Conservation (phyloP, 352 stramenopile genomes). For the Globisporangium rhizosaccharum region DNA sequence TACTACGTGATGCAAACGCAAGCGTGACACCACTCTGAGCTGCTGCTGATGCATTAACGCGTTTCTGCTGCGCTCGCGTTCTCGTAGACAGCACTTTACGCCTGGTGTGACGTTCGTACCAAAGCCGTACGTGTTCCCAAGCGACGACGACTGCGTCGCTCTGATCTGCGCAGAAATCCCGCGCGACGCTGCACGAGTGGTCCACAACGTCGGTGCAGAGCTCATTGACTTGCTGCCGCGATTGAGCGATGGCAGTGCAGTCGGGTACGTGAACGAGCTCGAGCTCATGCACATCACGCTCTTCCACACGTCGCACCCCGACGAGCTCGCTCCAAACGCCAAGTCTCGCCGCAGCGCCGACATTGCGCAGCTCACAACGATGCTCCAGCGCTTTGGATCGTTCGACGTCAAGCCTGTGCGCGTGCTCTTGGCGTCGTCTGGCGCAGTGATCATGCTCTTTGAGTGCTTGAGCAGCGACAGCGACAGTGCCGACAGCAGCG, state of each 20-base stretch:
- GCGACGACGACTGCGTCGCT: constrained; percentile 34
- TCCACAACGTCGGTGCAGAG: constrained; percentile 32
- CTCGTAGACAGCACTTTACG: constrained; percentile 26
- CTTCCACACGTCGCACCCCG: constrained; percentile 73
- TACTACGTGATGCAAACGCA: background rate
- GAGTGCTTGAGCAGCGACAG: constrained; percentile 24
- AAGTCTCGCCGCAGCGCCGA: constrained; percentile 30
- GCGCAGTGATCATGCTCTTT: constrained; percentile 65
- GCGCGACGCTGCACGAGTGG: constrained; percentile 25
- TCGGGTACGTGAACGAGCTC: constrained; percentile 52
- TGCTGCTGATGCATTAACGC: background rate
- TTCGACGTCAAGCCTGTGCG: constrained; percentile 44
- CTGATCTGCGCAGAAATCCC: constrained; percentile 49
- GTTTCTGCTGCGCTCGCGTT: background rate
- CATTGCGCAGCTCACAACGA: constrained; percentile 32
- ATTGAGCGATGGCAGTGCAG: constrained; percentile 19
- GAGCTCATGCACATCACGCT: constrained; percentile 78
- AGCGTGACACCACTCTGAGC: background rate
- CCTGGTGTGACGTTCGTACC: constrained; percentile 29
- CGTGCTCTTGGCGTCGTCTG: constrained; percentile 54
- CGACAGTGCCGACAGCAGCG: background rate
- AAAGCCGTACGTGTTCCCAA: constrained; percentile 45
- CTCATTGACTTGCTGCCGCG: constrained; percentile 40
- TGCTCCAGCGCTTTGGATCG: constrained; percentile 30
- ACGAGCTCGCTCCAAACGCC: constrained; percentile 40